phyloP scores from a whole-genome alignment of 2,329 filamentous ascomycete species.

The Venturia pyrina region DNA sequence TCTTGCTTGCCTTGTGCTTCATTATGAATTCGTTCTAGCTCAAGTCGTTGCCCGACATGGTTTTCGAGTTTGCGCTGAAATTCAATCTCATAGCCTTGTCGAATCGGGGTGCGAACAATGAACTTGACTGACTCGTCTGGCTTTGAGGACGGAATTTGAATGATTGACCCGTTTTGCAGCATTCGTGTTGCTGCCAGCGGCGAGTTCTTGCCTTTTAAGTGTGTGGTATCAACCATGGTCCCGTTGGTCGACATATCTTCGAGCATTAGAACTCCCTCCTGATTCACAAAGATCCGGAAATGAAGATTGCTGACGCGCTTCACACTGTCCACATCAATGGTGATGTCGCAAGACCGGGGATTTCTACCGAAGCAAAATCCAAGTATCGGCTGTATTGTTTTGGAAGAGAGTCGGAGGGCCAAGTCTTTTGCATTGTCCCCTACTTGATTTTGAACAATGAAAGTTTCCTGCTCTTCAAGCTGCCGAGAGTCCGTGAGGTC shows the following conservation, averaged over 20 bases:
- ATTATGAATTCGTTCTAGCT: constrained; percentile 19
- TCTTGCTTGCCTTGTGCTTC: constrained; percentile 5
- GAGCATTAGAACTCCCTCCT: constrained; percentile 79
- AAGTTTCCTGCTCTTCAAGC: constrained; percentile 34
- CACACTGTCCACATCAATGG: constrained; percentile 54
- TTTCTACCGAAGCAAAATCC: constrained; percentile 89
- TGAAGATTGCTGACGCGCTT: constrained; percentile 87
- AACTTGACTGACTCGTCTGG: constrained; percentile 61
- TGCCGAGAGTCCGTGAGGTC: constrained; percentile 22
- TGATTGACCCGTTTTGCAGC: constrained; percentile 61
- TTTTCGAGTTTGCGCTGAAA: constrained; percentile 60
- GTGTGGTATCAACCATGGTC: constrained; percentile 67
- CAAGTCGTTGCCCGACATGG: constrained; percentile 44
- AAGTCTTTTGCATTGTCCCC: constrained; percentile 44
- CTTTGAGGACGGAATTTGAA: constrained; percentile 52
- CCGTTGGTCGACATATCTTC: constrained; percentile 95
- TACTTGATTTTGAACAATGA: constrained; percentile 41
- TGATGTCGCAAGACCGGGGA: constrained; percentile 56
- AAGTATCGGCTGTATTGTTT: constrained; percentile 53
- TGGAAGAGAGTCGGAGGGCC: constrained; percentile 68
- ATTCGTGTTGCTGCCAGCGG: constrained; percentile 40
- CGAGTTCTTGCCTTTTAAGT: constrained; percentile 45
- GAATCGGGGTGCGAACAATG: constrained; percentile 70
- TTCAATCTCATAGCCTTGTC: constrained; percentile 54
- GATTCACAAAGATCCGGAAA: constrained; percentile 85